Percentiles rank a stretch among this genome's conserved stretches.
Conservation (phyloP, 805 yeast genomes). For the Saturnispora saitoi region DNA sequence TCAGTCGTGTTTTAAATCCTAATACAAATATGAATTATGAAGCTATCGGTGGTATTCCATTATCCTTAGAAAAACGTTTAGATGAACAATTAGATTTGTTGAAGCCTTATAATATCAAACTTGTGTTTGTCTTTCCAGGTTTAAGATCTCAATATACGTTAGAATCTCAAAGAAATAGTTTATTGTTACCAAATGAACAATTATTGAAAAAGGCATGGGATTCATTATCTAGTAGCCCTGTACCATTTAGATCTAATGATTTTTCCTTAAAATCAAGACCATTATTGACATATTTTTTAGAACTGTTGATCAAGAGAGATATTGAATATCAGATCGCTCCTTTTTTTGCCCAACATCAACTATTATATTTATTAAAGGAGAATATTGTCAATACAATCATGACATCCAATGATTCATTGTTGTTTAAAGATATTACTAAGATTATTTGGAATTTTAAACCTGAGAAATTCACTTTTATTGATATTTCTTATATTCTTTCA, state of each 20-base stretch:
- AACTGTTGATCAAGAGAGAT: slow-evolving; percentile 44
- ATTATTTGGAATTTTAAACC: slow-evolving; percentile 68
- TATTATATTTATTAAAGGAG: slow-evolving; percentile 56
- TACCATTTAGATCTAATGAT: slow-evolving; percentile 39
- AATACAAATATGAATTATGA: slow-evolving; percentile 62
- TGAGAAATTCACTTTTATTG: slow-evolving; percentile 60
- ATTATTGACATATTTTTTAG: slow-evolving; percentile 47
- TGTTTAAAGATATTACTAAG: slow-evolving; percentile 52
- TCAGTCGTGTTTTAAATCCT: slow-evolving; percentile 50
- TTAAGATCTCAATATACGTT: slow-evolving; percentile 32
- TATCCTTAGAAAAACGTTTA: slow-evolving; percentile 46
- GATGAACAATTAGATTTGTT: slow-evolving; percentile 57
- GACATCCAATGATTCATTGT: slow-evolving; percentile 51
- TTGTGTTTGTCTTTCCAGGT: slow-evolving; percentile 75
- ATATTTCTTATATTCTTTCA: slow-evolving; percentile 44
- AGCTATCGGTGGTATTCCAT: slow-evolving; percentile 78
- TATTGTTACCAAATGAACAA: slow-evolving; percentile 27
- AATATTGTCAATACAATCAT: slow-evolving; percentile 62
- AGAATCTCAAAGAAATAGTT: slow-evolving; percentile 12
- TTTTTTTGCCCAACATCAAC: slow-evolving; percentile 69
- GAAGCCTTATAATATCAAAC: slow-evolving; percentile 56
- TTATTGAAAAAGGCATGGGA: slow-evolving; percentile 44
- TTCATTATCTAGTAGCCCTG: slow-evolving; percentile 22
- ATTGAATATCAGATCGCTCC: slow-evolving; percentile 76
- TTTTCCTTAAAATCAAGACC: slow-evolving; percentile 43